Evolutionary conservation across 1,284 basidiomycete species (phyloP).

Genomic region (Marasmius tenuissimus): DNA sequence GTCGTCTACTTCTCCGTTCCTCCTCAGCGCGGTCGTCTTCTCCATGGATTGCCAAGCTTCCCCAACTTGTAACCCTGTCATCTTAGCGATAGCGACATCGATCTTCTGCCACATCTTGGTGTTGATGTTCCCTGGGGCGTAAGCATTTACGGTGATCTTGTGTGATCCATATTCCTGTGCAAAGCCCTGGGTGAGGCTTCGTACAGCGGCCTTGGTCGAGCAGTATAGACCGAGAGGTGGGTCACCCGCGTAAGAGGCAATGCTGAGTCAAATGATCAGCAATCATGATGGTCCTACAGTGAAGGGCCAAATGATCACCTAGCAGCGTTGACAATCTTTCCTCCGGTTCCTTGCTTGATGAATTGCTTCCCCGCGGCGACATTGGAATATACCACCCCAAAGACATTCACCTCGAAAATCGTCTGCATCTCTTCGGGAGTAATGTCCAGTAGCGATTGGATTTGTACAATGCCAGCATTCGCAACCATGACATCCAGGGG

Average conservation of each 20-base stretch:
- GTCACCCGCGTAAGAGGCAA: slow-evolving; percentile 1
- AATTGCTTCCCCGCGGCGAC: slow-evolving; percentile 14
- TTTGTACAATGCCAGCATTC: slow-evolving; percentile 15
- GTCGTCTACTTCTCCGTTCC: slow-evolving; percentile 14
- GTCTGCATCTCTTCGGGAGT: slow-evolving; percentile 12
- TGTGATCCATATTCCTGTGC: slow-evolving; percentile 10
- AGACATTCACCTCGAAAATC: slow-evolving; percentile 11
- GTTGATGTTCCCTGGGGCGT: slow-evolving; percentile 13
- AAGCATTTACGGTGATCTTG: slow-evolving; percentile 15
- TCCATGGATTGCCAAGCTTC: slow-evolving; percentile 8
- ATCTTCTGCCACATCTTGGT: slow-evolving; percentile 14
- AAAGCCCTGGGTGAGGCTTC: slow-evolving; percentile 13
- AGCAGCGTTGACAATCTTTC: slow-evolving; percentile 16
- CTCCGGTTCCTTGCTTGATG: slow-evolving; percentile 12
- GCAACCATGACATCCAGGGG: slow-evolving; percentile 13
- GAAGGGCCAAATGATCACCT: slow-evolving; percentile 2
- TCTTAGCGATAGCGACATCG: slow-evolving; percentile 6
- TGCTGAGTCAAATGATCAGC: neutral
- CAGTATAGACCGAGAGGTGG: slow-evolving; percentile 10
- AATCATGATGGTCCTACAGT: neutral
- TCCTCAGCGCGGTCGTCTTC: slow-evolving; percentile 5
- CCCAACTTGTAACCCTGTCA: slow-evolving; percentile 9
- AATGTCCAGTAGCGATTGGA: slow-evolving; percentile 8
- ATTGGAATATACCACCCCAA: slow-evolving; percentile 10
- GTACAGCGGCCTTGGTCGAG: slow-evolving; percentile 14